These are phyloP conservation scores for Jatropha podagrica DNA, from an alignment of 441 rosid species.

Conservation along the genomic window DNA sequence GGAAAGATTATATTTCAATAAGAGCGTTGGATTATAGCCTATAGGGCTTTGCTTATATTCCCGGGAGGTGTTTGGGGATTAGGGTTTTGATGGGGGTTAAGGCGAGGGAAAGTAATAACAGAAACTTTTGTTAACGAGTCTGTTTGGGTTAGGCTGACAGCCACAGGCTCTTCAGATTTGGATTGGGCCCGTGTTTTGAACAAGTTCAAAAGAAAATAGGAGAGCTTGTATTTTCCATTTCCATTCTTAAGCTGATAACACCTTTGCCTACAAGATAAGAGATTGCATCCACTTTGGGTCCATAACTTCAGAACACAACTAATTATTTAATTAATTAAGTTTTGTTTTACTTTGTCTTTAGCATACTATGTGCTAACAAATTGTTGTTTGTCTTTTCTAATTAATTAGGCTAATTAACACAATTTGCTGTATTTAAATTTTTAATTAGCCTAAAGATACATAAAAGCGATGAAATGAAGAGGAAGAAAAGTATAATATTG, in stretches of 20 bases:
- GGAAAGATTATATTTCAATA: not conserved
- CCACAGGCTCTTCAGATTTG: too few relatives aligned
- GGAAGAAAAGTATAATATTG: too few relatives aligned
- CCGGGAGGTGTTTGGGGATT: not conserved
- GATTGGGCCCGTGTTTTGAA: too few relatives aligned
- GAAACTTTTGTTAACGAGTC: too few relatives aligned
- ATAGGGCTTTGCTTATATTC: too few relatives aligned
- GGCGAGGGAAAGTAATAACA: too few relatives aligned
- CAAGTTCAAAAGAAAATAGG: too few relatives aligned
- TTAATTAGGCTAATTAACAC: not conserved
- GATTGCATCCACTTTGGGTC: conserved; percentile 33
- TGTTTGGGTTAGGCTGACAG: too few relatives aligned
- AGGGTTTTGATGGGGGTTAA: conserved; percentile 7
- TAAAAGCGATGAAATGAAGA: too few relatives aligned
- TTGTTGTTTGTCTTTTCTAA: not conserved
- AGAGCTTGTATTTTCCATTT: not conserved
- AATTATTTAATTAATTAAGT: not conserved
- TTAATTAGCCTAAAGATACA: not conserved
- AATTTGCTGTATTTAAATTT: not conserved
- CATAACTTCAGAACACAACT: conserved; percentile 30
- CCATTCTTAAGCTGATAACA: conserved; percentile 38
- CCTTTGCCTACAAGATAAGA: conserved; percentile 31
- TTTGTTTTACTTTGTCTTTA: not conserved
- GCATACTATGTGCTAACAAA: not conserved
- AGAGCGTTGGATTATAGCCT: not conserved